Percentiles rank a stretch among this genome's conserved stretches.
Conservation (phyloP, 306 rosid genomes). For the Lathyrus tuberosus region DNA sequence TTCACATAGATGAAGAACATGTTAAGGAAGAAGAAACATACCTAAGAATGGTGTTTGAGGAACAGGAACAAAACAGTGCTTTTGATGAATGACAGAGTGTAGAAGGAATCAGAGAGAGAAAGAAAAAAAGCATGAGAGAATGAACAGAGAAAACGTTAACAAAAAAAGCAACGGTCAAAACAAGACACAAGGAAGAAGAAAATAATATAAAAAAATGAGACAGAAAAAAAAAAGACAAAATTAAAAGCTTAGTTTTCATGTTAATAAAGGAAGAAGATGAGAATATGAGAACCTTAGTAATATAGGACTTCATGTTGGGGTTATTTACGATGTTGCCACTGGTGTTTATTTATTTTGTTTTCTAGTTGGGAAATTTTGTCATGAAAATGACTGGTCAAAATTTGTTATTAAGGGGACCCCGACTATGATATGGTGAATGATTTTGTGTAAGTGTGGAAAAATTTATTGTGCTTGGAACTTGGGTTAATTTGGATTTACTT, state of each 20-base stretch:
- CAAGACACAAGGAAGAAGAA: slow-evolving; percentile 22
- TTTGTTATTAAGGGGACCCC: slow-evolving; percentile 35
- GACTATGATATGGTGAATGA: slow-evolving; percentile 20
- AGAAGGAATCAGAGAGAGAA: slow-evolving; percentile 43
- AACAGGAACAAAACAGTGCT: slow-evolving; percentile 34
- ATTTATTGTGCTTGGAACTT: not conserved
- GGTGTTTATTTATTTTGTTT: not conserved
- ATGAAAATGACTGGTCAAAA: slow-evolving; percentile 39
- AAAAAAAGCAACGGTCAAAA: slow-evolving; percentile 84
- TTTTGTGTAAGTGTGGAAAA: not conserved
- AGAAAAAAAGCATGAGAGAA: not conserved
- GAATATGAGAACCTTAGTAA: slow-evolving; percentile 43
- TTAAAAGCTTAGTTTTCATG: slow-evolving; percentile 40
- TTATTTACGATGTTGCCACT: slow-evolving; percentile 43
- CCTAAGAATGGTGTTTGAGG: slow-evolving; percentile 41
- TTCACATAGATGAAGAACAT: not conserved
- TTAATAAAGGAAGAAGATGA: slow-evolving; percentile 43
- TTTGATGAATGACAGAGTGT: slow-evolving; percentile 43
- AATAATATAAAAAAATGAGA: not conserved
- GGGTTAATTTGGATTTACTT: slow-evolving; percentile 4
- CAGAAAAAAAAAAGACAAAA: slow-evolving; percentile 32
- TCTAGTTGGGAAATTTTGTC: not conserved
- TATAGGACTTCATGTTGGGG: slow-evolving; percentile 37
- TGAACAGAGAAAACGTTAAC: slow-evolving; percentile 59
- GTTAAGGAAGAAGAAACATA: slow-evolving; percentile 35